Evolutionary conservation across 163 green algal species (phyloP).

Genomic region (Scenedesmus sp.): DNA sequence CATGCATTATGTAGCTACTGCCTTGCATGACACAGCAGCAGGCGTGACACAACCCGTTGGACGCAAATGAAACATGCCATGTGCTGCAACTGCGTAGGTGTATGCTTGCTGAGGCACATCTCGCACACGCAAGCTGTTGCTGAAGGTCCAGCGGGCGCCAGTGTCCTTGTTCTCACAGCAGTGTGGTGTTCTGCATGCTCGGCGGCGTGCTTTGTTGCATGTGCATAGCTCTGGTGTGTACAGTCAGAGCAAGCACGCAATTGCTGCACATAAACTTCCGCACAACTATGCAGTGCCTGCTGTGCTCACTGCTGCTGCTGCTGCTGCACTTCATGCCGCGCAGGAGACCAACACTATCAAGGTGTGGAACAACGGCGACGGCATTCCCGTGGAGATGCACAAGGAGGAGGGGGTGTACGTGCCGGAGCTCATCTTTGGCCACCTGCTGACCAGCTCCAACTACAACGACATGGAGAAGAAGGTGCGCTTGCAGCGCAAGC

Average conservation of each 20-base stretch:
- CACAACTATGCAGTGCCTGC: neutral
- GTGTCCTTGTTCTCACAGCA: neutral
- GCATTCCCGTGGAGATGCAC: conserved; percentile 97
- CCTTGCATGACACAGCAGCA: too few relatives aligned
- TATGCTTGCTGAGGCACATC: too few relatives aligned
- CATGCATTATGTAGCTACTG: too few relatives aligned
- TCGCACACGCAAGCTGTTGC: neutral
- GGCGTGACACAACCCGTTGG: too few relatives aligned
- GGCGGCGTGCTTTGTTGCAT: neutral
- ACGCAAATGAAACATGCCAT: too few relatives aligned
- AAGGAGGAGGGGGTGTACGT: conserved; percentile 97
- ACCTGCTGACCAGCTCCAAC: conserved; percentile 99
- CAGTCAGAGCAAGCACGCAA: neutral
- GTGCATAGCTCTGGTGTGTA: neutral
- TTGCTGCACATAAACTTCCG: neutral
- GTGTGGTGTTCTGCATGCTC: neutral
- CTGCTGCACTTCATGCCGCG: neutral
- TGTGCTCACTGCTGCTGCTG: neutral
- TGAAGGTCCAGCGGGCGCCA: neutral
- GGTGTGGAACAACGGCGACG: conserved; percentile 98
- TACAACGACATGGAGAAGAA: conserved; percentile 99
- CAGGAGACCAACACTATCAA: conserved; percentile 79
- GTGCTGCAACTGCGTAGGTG: too few relatives aligned
- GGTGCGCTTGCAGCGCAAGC: conserved; percentile 57
- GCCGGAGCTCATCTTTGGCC: conserved; percentile 99